Percentiles rank a stretch among this genome's conserved stretches.
Conservation (phyloP, 805 yeast species). For the Wickerhamomyces kurtzmanii region DNA sequence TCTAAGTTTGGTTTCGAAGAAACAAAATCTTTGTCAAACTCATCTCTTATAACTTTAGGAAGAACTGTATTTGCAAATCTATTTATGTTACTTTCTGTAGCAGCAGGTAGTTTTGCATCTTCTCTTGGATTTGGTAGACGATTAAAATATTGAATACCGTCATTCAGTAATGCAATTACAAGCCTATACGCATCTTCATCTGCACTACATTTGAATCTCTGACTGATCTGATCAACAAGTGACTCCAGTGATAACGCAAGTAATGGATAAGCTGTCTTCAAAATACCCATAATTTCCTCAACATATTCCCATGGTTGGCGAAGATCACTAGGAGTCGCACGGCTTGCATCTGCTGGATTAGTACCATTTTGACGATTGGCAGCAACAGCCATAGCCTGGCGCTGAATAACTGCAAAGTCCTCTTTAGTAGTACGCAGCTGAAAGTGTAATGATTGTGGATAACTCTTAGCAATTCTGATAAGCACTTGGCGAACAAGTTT, state of each 20-base stretch:
- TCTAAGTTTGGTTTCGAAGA: conserved; percentile 81
- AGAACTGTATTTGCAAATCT: conserved; percentile 89
- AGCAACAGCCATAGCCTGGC: conserved; percentile 55
- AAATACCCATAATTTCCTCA: conserved; percentile 84
- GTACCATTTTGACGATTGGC: conserved; percentile 17
- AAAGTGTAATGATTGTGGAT: conserved; percentile 96
- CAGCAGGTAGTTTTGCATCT: conserved; percentile 81
- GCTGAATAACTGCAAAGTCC: conserved; percentile 79
- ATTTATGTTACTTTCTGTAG: conserved; percentile 80
- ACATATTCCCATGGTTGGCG: conserved; percentile 92
- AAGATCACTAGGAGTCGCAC: conserved; percentile 12
- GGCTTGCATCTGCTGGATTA: conserved; percentile 5
- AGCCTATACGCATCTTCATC: conserved; percentile 95
- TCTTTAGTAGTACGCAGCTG: conserved; percentile 92
- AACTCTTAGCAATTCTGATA: conserved; percentile 88
- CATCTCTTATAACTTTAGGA: conserved; percentile 81
- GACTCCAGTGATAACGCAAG: conserved; percentile 90
- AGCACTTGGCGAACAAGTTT: conserved; percentile 78
- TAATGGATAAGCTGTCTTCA: conserved; percentile 94
- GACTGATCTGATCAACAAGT: conserved; percentile 89
- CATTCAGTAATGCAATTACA: conserved; percentile 85
- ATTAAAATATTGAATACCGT: conserved; percentile 85
- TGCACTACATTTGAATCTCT: conserved; percentile 84
- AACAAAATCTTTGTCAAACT: conserved; percentile 88
- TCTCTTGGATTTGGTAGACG: conserved; percentile 80